A percentile compares a stretch with the other conserved stretches of the same genome.
These are phyloP conservation scores for Hypsizygus ulmarius DNA, from an alignment of 1,284 basidiomycete species.

Conservation along the genomic window DNA sequence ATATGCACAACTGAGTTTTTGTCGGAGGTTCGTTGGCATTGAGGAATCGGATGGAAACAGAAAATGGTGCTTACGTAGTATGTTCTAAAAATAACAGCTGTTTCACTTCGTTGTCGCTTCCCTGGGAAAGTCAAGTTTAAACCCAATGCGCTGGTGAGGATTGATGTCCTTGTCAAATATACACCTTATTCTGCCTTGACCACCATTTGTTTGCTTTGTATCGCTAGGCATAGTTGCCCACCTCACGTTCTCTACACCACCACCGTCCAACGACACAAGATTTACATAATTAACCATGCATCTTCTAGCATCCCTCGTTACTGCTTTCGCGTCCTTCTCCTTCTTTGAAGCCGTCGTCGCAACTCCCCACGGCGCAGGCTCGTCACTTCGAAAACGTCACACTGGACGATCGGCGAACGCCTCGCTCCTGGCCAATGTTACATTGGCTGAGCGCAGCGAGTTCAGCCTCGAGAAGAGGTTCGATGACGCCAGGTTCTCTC, in stretches of 20 bases:
- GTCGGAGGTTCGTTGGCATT: too few species aligned
- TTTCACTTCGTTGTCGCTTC: too few species aligned
- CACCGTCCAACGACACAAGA: slow-evolving; percentile 2
- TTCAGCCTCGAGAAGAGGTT: slow-evolving; percentile 32
- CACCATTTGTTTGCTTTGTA: background rate
- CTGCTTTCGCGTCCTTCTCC: slow-evolving; percentile 16
- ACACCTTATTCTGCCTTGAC: background rate
- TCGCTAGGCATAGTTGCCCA: slow-evolving; percentile 8
- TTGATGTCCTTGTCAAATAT: too few species aligned
- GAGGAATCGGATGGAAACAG: too few species aligned
- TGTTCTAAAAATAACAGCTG: too few species aligned
- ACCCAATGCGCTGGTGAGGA: too few species aligned
- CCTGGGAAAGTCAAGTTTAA: too few species aligned
- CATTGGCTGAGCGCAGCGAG: slow-evolving; percentile 3
- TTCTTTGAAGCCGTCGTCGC: slow-evolving; percentile 13
- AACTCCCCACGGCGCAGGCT: slow-evolving; percentile 11
- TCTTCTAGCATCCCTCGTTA: slow-evolving; percentile 14
- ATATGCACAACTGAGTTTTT: too few species aligned
- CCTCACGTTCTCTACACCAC: slow-evolving; percentile 16
- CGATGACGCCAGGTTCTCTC: slow-evolving; percentile 39
- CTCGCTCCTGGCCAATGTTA: slow-evolving; percentile 6
- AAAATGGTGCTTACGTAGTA: too few species aligned
- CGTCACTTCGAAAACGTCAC: slow-evolving; percentile 13
- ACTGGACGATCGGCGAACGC: slow-evolving; percentile 7
- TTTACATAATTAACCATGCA: slow-evolving; percentile 16